Conservation (phyloP, 495 filamentous ascomycete species). For the Penicillium canescens region DNA sequence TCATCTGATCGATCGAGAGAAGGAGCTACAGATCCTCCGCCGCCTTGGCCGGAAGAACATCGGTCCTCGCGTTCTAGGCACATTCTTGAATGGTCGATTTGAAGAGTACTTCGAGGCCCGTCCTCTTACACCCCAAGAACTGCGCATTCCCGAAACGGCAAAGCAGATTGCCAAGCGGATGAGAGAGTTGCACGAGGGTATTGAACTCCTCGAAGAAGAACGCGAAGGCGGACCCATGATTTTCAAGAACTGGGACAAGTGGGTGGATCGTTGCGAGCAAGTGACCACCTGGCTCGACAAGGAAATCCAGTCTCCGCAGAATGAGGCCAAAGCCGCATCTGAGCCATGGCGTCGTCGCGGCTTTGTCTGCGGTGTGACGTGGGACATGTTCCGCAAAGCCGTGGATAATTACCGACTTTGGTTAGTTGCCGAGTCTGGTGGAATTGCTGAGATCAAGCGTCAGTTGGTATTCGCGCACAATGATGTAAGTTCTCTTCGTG, state of each 20-base stretch:
- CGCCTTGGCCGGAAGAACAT: conserved; percentile 90
- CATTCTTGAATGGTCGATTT: conserved; percentile 94
- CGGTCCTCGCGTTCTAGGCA: conserved; percentile 88
- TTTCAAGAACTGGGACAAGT: conserved; percentile 94
- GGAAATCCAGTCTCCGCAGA: conserved; percentile 53
- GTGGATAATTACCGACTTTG: conserved; percentile 78
- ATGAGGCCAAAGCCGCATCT: conserved; percentile 28
- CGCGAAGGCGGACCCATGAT: conserved; percentile 75
- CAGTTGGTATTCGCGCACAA: conserved; percentile 94
- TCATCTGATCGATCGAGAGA: conserved; percentile 91
- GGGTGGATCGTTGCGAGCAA: conserved; percentile 77
- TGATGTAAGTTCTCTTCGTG: conserved; percentile 63
- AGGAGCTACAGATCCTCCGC: conserved; percentile 81
- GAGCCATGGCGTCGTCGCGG: conserved; percentile 68
- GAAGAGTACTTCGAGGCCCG: conserved; percentile 88
- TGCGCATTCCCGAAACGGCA: conserved; percentile 79
- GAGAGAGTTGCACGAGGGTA: conserved; percentile 91
- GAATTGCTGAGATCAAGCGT: conserved; percentile 62
- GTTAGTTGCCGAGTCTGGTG: conserved; percentile 71
- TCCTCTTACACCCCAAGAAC: conserved; percentile 72
- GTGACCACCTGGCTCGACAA: conserved; percentile 76
- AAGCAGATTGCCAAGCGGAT: conserved; percentile 98
- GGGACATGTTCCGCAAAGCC: conserved; percentile 72
- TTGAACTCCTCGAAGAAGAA: conserved; percentile 80
- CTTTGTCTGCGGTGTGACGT: conserved; percentile 81